phyloP scores from a whole-genome alignment of 176 grass and related monocot genomes.

The Chrysopogon serrulatus region DNA sequence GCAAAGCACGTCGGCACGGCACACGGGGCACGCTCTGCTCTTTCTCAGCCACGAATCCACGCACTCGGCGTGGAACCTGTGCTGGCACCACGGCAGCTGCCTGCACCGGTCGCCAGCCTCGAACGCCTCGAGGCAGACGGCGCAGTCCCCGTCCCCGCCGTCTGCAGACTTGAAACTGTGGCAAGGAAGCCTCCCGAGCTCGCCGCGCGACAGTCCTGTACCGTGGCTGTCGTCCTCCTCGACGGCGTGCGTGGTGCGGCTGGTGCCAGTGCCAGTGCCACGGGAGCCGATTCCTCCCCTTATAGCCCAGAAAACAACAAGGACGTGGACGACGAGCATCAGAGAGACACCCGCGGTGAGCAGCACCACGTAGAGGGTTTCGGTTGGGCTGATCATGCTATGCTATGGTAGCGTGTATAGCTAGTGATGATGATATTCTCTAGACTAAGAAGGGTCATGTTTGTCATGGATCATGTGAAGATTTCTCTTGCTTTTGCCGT shows the following conservation, averaged over 20 bases:
- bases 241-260: background rate
- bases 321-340: constrained; percentile 25
- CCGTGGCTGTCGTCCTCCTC: background rate
- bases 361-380: constrained; percentile 15
- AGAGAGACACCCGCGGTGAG: constrained; percentile 8
- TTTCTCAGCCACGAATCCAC: constrained; percentile 68
- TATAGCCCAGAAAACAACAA: constrained; percentile 18
- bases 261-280: too few species aligned
- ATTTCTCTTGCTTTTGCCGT: constrained; percentile 21
- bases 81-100: constrained; percentile 48
- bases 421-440: background rate
- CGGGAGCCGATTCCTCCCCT: background rate
- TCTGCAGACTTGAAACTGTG: constrained; percentile 15
- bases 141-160: constrained; percentile 13
- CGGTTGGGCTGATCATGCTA: background rate
- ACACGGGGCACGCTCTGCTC: constrained; percentile 47
- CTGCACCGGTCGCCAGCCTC: constrained; percentile 43
- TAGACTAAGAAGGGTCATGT: background rate
- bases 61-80: constrained; percentile 63
- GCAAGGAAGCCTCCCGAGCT: constrained; percentile 43
- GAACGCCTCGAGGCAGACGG: constrained; percentile 58
- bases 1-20: constrained; percentile 38
- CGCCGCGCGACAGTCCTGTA: constrained; percentile 28
- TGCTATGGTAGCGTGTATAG: background rate
- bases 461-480: background rate